Evolutionary conservation across 1,284 basidiomycete genomes (phyloP), one percentile per base, ranked within the genome.

Genomic region (Microbotryum scabiosae): DNA sequence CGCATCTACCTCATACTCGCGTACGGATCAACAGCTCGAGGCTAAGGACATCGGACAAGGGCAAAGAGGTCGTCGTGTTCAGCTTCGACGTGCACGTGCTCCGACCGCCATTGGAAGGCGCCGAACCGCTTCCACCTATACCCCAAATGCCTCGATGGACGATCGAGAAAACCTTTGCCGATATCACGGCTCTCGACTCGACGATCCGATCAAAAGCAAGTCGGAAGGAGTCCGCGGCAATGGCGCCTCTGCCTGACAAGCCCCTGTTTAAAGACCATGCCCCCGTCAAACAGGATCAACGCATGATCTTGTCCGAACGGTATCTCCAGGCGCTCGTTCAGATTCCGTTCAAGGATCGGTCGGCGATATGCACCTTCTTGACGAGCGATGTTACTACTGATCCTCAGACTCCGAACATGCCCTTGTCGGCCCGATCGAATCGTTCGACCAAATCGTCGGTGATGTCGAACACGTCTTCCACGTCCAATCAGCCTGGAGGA

Each of bases 241-340:
- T 97, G 57, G 84, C 82, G 23, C 80, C 79, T 50, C 75, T 98
- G 59, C 94, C 94, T 2, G 94, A 98, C 73, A 88, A 88, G 57
- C 87, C 85, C 74, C 79, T 96, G 10, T 97, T 94, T 87, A 93
- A 85, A 74, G 94, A 97, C 76, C 90, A 96, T 75, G 93, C 93
- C 3, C 93, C 94, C 14, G 89, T 89, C 57, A 93, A 90, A 77
- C 90, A 93, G 45, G 94, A 97, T 78, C 90, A 93, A 74, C 79
- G 92, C 67, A 96, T 94, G 86, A 81, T 81, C 43, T 83, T 90
- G 32, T 80, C 97, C 30, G 90, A 97, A 75, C 79, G 81, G 48
- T 97, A 97, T 75, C 78, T 98, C 14, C 87, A 90, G 73, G 86
- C 84, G n/a, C 78, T 97, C 57, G 82, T 96, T 59, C 79, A 83